Base-by-base conservation (phyloP, 306 rosid genomes). In the Arachis hypogaea region DNA sequence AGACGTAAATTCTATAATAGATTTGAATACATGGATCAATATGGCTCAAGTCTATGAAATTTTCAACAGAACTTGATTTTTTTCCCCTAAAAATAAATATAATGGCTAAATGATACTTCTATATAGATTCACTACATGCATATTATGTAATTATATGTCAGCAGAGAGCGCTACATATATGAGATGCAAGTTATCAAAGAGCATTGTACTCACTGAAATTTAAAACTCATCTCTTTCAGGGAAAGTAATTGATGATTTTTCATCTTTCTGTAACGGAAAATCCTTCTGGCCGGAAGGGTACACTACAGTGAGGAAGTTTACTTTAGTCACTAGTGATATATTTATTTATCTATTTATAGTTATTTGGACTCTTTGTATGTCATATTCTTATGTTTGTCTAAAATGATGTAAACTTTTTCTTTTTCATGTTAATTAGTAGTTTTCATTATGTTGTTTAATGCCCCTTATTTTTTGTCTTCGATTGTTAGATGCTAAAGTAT, bases 281-380 rank as follows among this genome's bases (percentile, higher is more conserved):
- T 78, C 69, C 59, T 78, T 91, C 79, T 94, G 98, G 93, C 97
- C 98, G 6, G 95, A 94, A 85, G 98, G 98, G 50, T 94, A 94
- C 78, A 91, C 86, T 51, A 97, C 97, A 77, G 63, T 89, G 77
- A 83, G 95, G 84, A 88, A 89, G 76, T 94, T 94, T 79, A 78
- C 87, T 74, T 94, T 97, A 78, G 75, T 94, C 73, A 75, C 88
- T 54, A 96, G 98, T 94, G 80, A 78, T 68, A 7, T 50, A 49
- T 78, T 47, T 47, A 63, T 68, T 18, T 5, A 49, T 12, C 11
- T 49, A 11, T 47, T 6, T 57, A n/a, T 50, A 18, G 22, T 55
- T 1, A 18, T 62, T 33, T 74, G 57, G 33, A 63, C 56, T 69
- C 46, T 33, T 73, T 69, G 72, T 66, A 9, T 71, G 28, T 22